Base-by-base conservation (phyloP, 2,329 filamentous ascomycete species). In the Aspergillus sp. region DNA sequence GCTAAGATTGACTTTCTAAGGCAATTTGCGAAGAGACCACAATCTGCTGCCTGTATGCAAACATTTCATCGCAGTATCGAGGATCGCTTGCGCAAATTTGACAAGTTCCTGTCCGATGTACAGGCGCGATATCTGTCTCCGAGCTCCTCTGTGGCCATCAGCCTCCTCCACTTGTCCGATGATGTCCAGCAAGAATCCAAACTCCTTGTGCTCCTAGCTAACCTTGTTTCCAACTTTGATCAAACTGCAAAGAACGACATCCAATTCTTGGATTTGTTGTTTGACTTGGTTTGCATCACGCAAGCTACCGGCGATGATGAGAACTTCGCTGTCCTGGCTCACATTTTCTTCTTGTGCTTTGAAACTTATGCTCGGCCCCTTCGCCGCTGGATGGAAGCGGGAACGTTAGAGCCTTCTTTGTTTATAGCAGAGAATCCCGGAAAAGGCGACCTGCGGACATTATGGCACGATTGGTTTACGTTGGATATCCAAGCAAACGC, bases 301-400 rank as follows among this genome's bases (percentile, higher is more conserved):
- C 92, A 96, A 68, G 80, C 90, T 45, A 82, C 85, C 15, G 89
- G 88, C 1, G 84, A 90, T 55, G 77, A 80, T 2, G 70, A 72
- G 0, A 78, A 83, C 1, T 95, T 90, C 68, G 73, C 78, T 40
- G 86, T 84, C 40, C 78, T 95, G 5, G 85, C 86, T 2, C 77
- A 78, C 0, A 80, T 95, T 3, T 95, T 97, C 69, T 87, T 95
- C 55, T 83, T 89, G 46, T 96, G 91, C 68, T 89, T 97, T 58
- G 84, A 87, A 57, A 86, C 91, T 1, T 98, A 96, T 71, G 80
- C 96, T 39, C 86, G 86, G 40, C 90, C 92, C 0, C 88, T 97
- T 45, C 83, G 87, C 37, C 77, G 82, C 15, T 98, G 93, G 93
- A 93, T 96, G 86, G 86, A 91, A 66, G 82, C 85, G 39, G 93